phyloP scores from a whole-genome alignment of 306 rosid species.

The Potentilla sterilis region DNA sequence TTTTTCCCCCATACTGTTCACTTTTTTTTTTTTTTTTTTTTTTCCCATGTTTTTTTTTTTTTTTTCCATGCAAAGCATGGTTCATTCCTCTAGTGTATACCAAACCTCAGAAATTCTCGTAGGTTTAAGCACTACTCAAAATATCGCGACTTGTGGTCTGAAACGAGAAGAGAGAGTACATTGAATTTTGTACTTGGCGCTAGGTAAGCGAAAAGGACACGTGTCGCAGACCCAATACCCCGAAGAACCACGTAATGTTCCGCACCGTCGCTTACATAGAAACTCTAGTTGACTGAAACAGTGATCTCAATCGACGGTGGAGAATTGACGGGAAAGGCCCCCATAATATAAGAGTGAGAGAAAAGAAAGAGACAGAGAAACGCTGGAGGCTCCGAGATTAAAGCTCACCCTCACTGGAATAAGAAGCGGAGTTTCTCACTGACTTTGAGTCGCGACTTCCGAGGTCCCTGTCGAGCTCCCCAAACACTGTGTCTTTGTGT shows the following conservation, averaged over 20 bases:
- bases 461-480: conserved; percentile 40
- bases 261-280: conserved; percentile 2
- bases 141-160: neutral
- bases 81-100: too few relatives aligned
- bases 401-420: conserved; percentile 40
- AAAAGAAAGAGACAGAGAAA: conserved; percentile 21
- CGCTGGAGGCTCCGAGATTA: conserved; percentile 51
- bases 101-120: neutral
- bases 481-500: neutral
- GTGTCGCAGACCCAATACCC: neutral
- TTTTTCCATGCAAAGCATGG: too few relatives aligned
- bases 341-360: neutral
- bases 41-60: too few relatives aligned
- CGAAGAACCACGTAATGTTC: neutral
- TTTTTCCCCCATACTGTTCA: too few relatives aligned
- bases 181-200: conserved; percentile 8
- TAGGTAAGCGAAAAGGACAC: neutral
- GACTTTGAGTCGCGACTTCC: conserved; percentile 43
- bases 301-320: conserved; percentile 13
- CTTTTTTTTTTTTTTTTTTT: too few relatives aligned
- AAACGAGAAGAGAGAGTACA: conserved; percentile 3
- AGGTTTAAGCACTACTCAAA: neutral
- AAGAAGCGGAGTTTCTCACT: conserved; percentile 25
- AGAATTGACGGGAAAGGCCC: neutral
- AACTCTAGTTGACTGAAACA: neutral